Evolutionary conservation across 2,329 filamentous ascomycete genomes (phyloP), one percentile per base, ranked within the genome.

Genomic region (Scedosporium boydii): DNA sequence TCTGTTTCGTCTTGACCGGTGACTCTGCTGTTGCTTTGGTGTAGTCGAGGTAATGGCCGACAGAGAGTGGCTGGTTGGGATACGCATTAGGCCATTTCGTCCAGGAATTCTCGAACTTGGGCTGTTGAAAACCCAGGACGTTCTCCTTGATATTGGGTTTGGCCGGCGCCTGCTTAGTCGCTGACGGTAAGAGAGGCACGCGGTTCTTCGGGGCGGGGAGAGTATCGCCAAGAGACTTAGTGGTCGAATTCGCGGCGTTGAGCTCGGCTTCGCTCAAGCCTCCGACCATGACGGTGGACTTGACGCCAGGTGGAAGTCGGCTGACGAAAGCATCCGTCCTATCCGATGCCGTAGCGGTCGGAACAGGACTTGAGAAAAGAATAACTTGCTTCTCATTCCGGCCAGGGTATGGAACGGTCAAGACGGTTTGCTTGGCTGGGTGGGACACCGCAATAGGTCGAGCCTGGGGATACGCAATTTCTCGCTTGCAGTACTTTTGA

Each of bases 31-130:
- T 79, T 69, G 86, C 82, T 76, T 89, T 80, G 76, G 85, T 79
- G 76, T 89, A 82, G 75, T 90, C 78, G 64, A 93, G 78, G 81
- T 87, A 93, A 64, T 86, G 82, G 1, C 89, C 89, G 2, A 85
- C 80, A 1, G 86, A 81, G 41, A 91, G 76, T 55, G 78, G 81
- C 66, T 89, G 86, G 29, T 83, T 85, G 61, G 85, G 88, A 70
- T 91, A 93, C 29, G 84, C 82, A 62, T 75, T 83, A 67, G 72
- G 77, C 62, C 77, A 81, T 65, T 80, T 80, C 66, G 79, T 80
- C 27, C 78, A 80, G 68, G 83, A 84, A 62, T 85, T 81, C 18
- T 78, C 77, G 65, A 82, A 70, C 65, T 83, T 79, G n/a, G 81
- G 81, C 38, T 78, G 77, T 65, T 83, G 80, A 66, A 82, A 81